Evolutionary conservation across 1,284 basidiomycete genomes (phyloP).

Genomic region (Dichomitus squalens): DNA sequence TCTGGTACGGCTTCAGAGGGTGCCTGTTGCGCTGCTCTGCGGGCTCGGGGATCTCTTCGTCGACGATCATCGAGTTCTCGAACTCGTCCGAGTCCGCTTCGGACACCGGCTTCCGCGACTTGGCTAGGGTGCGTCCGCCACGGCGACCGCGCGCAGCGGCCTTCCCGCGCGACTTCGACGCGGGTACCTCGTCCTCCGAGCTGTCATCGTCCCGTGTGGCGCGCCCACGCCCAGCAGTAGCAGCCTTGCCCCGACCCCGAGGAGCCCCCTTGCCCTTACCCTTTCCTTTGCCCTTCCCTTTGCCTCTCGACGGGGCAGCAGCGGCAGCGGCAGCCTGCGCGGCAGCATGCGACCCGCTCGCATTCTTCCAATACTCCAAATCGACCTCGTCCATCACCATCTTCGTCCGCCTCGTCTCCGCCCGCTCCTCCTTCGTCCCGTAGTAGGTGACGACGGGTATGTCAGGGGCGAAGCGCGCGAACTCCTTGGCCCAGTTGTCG

Average conservation of each 20-base stretch:
- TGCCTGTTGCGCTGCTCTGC: constrained; percentile 15
- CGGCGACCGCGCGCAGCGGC: constrained; percentile 20
- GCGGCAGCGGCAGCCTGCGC: neutral
- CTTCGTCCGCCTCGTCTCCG: constrained; percentile 57
- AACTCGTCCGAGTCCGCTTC: constrained; percentile 26
- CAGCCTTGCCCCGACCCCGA: constrained; percentile 16
- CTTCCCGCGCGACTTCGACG: constrained; percentile 9
- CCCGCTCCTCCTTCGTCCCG: constrained; percentile 78
- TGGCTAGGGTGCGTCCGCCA: constrained; percentile 21
- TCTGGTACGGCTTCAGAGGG: constrained; percentile 30
- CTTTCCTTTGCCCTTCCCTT: constrained; percentile 8
- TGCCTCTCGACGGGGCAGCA: neutral
- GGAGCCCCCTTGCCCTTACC: constrained; percentile 13
- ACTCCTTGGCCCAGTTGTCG: constrained; percentile 92
- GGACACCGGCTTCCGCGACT: constrained; percentile 13
- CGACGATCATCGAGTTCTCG: constrained; percentile 18
- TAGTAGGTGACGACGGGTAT: constrained; percentile 92
- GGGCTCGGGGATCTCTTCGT: constrained; percentile 12
- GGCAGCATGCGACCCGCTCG: neutral
- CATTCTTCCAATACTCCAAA: constrained; percentile 11
- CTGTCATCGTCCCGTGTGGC: constrained; percentile 8
- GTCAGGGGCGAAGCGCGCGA: constrained; percentile 78
- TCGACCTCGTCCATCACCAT: constrained; percentile 25
- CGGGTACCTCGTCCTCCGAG: constrained; percentile 5
- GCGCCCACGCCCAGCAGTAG: constrained; percentile 1